These are phyloP conservation scores for Trypanosoma scelopori DNA, from an alignment of 208 protist genomes.

Conservation along the genomic window DNA sequence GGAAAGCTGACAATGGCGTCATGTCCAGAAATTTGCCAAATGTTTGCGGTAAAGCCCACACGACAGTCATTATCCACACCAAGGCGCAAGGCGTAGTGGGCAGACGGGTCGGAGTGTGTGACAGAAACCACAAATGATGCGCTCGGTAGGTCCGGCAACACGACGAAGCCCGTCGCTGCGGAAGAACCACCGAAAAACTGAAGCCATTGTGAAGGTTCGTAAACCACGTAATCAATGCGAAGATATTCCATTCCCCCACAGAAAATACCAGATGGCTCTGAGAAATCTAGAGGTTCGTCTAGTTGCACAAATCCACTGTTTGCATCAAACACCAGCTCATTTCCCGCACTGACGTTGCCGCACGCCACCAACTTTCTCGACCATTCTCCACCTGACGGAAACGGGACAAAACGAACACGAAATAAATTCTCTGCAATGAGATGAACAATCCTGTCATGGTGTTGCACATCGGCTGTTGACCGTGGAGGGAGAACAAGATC, in stretches of 20 bases:
- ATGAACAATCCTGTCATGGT: slow-evolving; percentile 4
- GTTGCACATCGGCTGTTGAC: slow-evolving; percentile 1
- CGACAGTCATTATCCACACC: slow-evolving; percentile 37
- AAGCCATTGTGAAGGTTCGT: slow-evolving; percentile 41
- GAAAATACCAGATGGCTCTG: slow-evolving; percentile 41
- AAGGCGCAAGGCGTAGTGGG: slow-evolving; percentile 37
- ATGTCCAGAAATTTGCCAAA: slow-evolving; percentile 2
- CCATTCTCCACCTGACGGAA: background rate
- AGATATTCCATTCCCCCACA: slow-evolving; percentile 49
- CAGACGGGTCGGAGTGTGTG: slow-evolving; percentile 9
- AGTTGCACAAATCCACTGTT: slow-evolving; percentile 36
- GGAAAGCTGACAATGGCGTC: slow-evolving; percentile 3
- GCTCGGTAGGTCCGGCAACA: slow-evolving; percentile 8
- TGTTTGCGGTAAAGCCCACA: slow-evolving; percentile 25
- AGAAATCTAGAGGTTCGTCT: slow-evolving; percentile 34
- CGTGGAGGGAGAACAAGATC: slow-evolving; percentile 4
- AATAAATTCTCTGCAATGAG: slow-evolving; percentile 7
- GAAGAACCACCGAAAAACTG: slow-evolving; percentile 30
- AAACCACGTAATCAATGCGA: slow-evolving; percentile 57
- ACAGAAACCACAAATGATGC: slow-evolving; percentile 3
- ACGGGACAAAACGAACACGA: slow-evolving; percentile 16
- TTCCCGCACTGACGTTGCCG: slow-evolving; percentile 22
- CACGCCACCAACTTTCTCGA: slow-evolving; percentile 30
- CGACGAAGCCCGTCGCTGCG: background rate
- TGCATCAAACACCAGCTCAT: slow-evolving; percentile 23